Percentiles rank a stretch among this genome's conserved stretches.
phyloP scores from a whole-genome alignment of 345 rosid genomes.

The Erysimum cheiranthoides region DNA sequence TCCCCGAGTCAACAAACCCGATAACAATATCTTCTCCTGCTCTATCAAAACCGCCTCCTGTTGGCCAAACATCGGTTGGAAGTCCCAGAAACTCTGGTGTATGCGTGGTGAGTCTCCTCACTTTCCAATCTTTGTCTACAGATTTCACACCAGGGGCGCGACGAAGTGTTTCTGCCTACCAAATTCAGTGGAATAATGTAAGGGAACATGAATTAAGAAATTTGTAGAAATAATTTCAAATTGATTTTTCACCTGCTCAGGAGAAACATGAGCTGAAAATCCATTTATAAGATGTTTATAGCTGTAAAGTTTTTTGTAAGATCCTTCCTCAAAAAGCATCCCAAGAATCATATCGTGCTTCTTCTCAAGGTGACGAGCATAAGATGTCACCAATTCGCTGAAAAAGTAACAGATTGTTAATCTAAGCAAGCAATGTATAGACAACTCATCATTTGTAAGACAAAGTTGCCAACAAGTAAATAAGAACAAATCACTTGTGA shows the following conservation, averaged over 20 bases:
- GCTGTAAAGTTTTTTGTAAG: conserved; percentile 91
- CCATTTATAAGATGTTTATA: conserved; percentile 97
- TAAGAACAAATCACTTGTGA: no score
- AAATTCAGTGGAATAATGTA: conserved; percentile 53
- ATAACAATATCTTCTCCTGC: conserved; percentile 98
- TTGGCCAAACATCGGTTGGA: conserved; percentile 99
- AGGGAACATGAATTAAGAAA: conserved; percentile 43
- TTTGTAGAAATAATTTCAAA: conserved; percentile 7
- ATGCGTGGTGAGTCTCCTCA: conserved; percentile 92
- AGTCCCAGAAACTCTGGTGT: conserved; percentile 98
- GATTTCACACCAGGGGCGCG: conserved; percentile 80
- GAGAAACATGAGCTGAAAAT: conserved; percentile 83
- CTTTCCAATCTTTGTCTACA: conserved; percentile 97
- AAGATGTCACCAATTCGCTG: conserved; percentile 82
- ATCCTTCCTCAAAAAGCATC: conserved; percentile 76
- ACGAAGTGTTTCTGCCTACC: conserved; percentile 92
- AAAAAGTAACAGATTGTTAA: conserved; percentile 28
- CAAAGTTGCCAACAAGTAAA: no score
- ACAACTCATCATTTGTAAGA: neutral
- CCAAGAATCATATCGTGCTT: conserved; percentile 95
- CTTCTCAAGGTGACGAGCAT: conserved; percentile 87
- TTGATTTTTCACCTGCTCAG: conserved; percentile 74
- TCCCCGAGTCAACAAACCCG: conserved; percentile 97
- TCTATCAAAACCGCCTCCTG: conserved; percentile 94
- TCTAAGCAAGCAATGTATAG: conserved; percentile 17